Evolutionary conservation across 768 basidiomycete species (phyloP).

Genomic region (Leccinum broughii): DNA sequence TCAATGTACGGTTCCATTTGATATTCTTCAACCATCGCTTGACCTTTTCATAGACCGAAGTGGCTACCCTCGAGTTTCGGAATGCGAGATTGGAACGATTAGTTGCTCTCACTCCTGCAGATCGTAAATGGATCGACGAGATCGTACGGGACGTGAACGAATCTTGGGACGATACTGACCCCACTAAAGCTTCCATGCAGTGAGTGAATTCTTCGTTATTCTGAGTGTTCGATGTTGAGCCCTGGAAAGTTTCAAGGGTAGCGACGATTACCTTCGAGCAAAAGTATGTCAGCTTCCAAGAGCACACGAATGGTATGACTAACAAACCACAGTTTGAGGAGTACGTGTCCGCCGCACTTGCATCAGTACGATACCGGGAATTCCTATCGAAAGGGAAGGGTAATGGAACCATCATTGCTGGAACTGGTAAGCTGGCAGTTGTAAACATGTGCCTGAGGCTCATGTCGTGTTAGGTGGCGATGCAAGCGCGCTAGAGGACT

Average conservation of each 20-base stretch:
- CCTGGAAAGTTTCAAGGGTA: constrained; percentile 80
- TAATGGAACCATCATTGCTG: constrained; percentile 64
- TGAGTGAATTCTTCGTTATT: constrained; percentile 38
- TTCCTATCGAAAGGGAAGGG: constrained; percentile 73
- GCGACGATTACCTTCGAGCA: constrained; percentile 89
- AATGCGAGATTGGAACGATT: constrained; percentile 78
- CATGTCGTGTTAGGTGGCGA: constrained; percentile 46
- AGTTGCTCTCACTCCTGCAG: constrained; percentile 83
- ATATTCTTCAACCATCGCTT: constrained; percentile 1
- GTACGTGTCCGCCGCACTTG: constrained; percentile 85
- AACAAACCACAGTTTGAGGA: constrained; percentile 68
- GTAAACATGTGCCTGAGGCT: constrained; percentile 14
- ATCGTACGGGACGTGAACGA: constrained; percentile 85
- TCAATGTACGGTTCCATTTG: constrained; percentile 57
- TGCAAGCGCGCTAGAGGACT: constrained; percentile 67
- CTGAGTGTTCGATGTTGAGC: constrained; percentile 1
- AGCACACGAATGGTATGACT: neutral
- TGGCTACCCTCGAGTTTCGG: constrained; percentile 81
- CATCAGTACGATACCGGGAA: constrained; percentile 88
- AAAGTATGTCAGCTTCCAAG: constrained; percentile 52
- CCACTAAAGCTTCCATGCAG: constrained; percentile 62
- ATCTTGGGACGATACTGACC: constrained; percentile 69
- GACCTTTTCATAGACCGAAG: constrained; percentile 67
- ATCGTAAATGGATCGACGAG: constrained; percentile 98
- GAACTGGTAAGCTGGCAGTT: constrained; percentile 41